Conservation (phyloP, 768 basidiomycete species). For the Tylopilus cervinicoccineus region DNA sequence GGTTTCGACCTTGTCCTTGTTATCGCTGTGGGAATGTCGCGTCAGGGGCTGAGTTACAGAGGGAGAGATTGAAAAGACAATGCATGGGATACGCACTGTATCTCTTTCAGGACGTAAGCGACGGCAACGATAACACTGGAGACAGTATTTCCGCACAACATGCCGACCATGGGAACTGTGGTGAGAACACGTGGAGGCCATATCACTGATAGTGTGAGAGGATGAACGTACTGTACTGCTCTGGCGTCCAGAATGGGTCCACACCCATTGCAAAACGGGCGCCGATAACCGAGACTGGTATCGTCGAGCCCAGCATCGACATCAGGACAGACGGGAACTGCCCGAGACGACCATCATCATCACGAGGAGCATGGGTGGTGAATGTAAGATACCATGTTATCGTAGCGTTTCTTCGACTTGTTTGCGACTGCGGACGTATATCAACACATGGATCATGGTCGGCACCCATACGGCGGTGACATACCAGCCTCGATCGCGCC, state of each 20-base stretch:
- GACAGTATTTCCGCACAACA: constrained; percentile 81
- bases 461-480: constrained; percentile 14
- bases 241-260: constrained; percentile 79
- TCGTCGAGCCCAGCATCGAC: constrained; percentile 70
- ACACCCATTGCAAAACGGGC: constrained; percentile 71
- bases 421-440: constrained; percentile 54
- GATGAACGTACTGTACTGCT: constrained; percentile 62
- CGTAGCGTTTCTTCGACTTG: constrained; percentile 69
- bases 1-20: constrained; percentile 80
- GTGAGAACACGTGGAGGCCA: constrained; percentile 1
- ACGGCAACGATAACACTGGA: constrained; percentile 70
- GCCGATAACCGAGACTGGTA: constrained; percentile 77
- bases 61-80: not conserved
- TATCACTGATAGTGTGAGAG: no score
- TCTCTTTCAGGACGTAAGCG: constrained; percentile 68
- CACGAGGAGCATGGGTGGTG: not conserved
- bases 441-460: not conserved
- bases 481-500: constrained; percentile 75
- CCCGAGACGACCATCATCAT: not conserved
- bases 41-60: not conserved
- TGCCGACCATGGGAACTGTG: constrained; percentile 77
- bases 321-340: constrained; percentile 62
- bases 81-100: constrained; percentile 47
- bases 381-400: constrained; percentile 58
- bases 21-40: constrained; percentile 48